phyloP scores from a whole-genome alignment of 805 yeast genomes.

The Zygosaccharomyces rouxii region DNA sequence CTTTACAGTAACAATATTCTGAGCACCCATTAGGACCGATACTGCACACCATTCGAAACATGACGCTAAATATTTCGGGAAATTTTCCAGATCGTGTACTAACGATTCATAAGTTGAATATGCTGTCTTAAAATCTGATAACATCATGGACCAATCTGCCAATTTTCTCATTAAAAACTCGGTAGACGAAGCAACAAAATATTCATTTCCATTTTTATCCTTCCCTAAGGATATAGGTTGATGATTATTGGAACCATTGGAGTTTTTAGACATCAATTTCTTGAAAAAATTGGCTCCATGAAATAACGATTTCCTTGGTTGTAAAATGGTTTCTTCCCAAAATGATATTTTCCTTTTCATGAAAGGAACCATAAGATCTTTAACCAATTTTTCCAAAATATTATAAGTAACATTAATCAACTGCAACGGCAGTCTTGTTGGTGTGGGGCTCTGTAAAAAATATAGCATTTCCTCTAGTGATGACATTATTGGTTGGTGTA shows the following conservation, averaged over 20 bases:
- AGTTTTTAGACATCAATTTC: constrained; percentile 30
- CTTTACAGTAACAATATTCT: constrained; percentile 39
- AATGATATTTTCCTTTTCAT: constrained; percentile 76
- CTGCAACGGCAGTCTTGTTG: constrained; percentile 17
- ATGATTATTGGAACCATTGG: constrained; percentile 17
- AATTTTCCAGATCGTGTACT: constrained; percentile 66
- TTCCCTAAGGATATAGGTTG: constrained; percentile 28
- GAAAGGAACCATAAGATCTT: constrained; percentile 53
- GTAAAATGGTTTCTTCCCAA: constrained; percentile 82
- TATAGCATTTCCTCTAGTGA: constrained; percentile 26
- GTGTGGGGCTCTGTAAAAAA: constrained; percentile 12
- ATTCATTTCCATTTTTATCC: constrained; percentile 51
- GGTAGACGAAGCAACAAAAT: constrained; percentile 56
- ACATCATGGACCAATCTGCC: constrained; percentile 90
- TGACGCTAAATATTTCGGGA: constrained; percentile 51
- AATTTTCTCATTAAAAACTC: constrained; percentile 75
- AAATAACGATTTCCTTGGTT: constrained; percentile 72
- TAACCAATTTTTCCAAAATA: constrained; percentile 20
- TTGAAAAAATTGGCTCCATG: constrained; percentile 59
- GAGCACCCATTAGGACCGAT: constrained; percentile 58
- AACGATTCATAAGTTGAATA: constrained; percentile 77
- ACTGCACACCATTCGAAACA: constrained; percentile 85
- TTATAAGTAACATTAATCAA: constrained; percentile 27
- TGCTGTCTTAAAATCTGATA: constrained; percentile 84
- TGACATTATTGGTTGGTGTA: constrained; percentile 34